Base-by-base conservation (phyloP, 352 stramenopile genomes). In the Pythium dissimile region DNA sequence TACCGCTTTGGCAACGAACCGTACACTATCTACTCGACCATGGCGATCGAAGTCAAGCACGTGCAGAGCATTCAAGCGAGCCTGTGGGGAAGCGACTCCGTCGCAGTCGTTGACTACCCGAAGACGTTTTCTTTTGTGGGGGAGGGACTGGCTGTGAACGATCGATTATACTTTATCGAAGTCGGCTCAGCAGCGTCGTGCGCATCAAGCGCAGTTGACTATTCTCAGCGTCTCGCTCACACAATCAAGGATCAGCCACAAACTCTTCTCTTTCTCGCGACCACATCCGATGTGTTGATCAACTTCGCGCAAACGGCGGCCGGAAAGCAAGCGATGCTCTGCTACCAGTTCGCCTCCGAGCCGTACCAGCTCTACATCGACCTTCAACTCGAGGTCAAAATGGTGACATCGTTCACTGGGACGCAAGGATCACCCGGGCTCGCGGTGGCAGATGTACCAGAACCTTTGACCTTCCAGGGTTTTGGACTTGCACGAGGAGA, bases 1-100 rank as follows among this genome's bases (percentile, higher is more conserved):
- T 88, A 86, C 62, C 81, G 85, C 39, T 89, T 88, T 55, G 80
- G 73, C 5, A 70, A 67, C n/a, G 77, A 89, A 18, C 80, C 80
- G 3, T 89, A 72, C 51, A 72, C 59, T 11, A 60, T 86, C 8
- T 89, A 88, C 32, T 57, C 71, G 3, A 31, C 30, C 0, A 64
- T 86, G 5, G 63, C 57, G 38, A 45, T 89, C 27, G 57, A 79
- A 63, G 71, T 89, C 9, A 79, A 75, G 12, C 62, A 86, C 30
- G 50, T 89, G 6, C 11, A 41, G 13, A 37, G 48, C 1, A 66
- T 89, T 3, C 21, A 65, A 37, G 65, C 75, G 0, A 56, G 30
- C 24, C 31, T 23, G 4, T 58, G 53, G 32, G 75, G 77, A 16
- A 69, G 47, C 24, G 46, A 89, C 31, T 18, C n/a, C 0, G 66